A percentile compares a stretch with the other conserved stretches of the same genome.
phyloP scores from a whole-genome alignment of 1,139 yeast genomes.

The Kodamaea alishanica region DNA sequence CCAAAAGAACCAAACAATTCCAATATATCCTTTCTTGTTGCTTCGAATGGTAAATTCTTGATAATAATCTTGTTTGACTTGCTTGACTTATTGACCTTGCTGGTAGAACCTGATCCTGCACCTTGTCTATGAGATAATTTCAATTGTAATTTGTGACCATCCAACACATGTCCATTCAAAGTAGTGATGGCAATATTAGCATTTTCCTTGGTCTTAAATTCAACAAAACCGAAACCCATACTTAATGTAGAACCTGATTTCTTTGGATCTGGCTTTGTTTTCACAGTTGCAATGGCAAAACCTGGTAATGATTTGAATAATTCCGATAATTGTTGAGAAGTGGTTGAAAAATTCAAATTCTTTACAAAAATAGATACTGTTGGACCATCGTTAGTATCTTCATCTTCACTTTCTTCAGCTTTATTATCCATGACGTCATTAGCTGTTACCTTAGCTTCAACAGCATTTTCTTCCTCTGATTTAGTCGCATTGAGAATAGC shows the following conservation, averaged over 20 bases:
- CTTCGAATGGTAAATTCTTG: constrained; percentile 96
- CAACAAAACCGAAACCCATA: constrained; percentile 98
- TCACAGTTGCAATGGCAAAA: constrained; percentile 77
- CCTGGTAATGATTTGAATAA: constrained; percentile 73
- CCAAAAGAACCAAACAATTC: constrained; percentile 93
- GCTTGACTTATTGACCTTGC: constrained; percentile 33
- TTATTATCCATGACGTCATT: constrained; percentile 40
- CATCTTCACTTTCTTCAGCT: constrained; percentile 34
- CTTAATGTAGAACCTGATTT: constrained; percentile 61
- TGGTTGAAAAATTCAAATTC: constrained; percentile 84
- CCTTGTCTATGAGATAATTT: constrained; percentile 79
- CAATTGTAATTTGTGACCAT: constrained; percentile 87
- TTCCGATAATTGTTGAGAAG: constrained; percentile 52
- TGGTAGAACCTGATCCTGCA: constrained; percentile 24
- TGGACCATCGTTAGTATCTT: constrained; percentile 53
- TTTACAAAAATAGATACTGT: constrained; percentile 86
- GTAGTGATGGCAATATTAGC: constrained; percentile 74
- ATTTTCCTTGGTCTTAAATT: constrained; percentile 72
- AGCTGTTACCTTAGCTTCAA: constrained; percentile 42
- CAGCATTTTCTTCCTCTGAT: constrained; percentile 22
- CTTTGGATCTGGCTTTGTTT: constrained; percentile 86
- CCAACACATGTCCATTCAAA: constrained; percentile 74
- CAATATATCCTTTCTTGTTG: constrained; percentile 85
- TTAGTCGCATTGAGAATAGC: constrained; percentile 11
- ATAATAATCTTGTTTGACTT: constrained; percentile 75